Evolutionary conservation across 116 monocot genomes (phyloP).

Genomic region (Iris pallida): DNA sequence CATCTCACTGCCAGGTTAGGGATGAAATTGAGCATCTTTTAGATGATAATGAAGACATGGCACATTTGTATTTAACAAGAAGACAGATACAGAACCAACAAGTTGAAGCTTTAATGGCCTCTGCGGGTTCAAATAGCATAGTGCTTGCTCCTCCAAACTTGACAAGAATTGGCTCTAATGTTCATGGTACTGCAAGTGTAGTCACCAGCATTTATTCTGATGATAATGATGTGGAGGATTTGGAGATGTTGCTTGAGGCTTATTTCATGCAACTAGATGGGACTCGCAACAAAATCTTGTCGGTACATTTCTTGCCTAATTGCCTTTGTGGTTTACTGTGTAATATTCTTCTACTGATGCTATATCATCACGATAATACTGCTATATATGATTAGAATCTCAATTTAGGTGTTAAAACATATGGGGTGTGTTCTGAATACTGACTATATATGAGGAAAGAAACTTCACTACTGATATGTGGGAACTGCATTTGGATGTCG

Average conservation of each 20-base stretch:
- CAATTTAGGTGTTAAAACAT: neutral
- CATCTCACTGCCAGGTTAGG: slow-evolving; percentile 52
- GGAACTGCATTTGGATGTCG: neutral
- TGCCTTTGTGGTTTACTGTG: too few relatives aligned
- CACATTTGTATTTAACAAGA: slow-evolving; percentile 76
- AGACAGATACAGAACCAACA: slow-evolving; percentile 66
- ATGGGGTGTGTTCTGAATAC: neutral
- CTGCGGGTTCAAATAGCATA: slow-evolving; percentile 51
- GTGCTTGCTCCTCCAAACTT: slow-evolving; percentile 36
- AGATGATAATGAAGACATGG: slow-evolving; percentile 89
- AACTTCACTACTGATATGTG: neutral
- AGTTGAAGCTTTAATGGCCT: slow-evolving; percentile 52
- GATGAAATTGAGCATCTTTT: slow-evolving; percentile 95
- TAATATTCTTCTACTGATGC: neutral
- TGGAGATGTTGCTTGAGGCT: slow-evolving; percentile 97
- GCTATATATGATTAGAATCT: neutral
- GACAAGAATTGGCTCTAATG: slow-evolving; percentile 40
- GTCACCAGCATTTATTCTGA: slow-evolving; percentile 58
- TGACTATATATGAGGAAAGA: neutral
- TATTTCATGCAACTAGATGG: slow-evolving; percentile 96
- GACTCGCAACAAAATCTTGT: slow-evolving; percentile 79
- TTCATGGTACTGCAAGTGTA: slow-evolving; percentile 49
- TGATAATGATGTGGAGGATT: slow-evolving; percentile 82
- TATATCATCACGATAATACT: neutral
- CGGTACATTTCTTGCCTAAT: slow-evolving; percentile 42